Evolutionary conservation across 495 filamentous ascomycete species (phyloP), one percentile per base, ranked within the genome.

Genomic region (Neohortaea acidophila): DNA sequence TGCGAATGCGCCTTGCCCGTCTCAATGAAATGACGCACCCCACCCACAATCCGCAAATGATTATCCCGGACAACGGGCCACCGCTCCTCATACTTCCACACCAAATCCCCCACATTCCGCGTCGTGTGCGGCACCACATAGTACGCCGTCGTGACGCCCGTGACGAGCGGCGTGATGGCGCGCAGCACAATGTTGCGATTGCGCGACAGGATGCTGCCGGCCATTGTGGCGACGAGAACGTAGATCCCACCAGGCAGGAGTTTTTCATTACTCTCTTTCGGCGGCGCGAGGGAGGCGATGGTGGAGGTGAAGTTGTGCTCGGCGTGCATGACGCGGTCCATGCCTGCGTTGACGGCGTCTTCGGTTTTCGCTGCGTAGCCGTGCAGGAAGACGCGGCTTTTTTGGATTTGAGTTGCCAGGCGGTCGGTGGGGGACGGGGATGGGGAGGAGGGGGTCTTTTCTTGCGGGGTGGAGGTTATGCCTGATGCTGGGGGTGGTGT

Each of bases 191-290:
- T 65, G 48, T 79, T 82, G 29, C 87, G 73, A 64, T 91, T 89
- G 36, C 89, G 72, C 30, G 80, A 69, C 21, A 92, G 62, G 53
- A 97, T 94, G 48, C 73, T 80, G 46, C 86, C 86, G 21, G 86
- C 79, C 84, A 97, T 93, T 43, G 81, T 74, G 9, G 84, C 72
- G 2, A 97, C 84, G 11, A 93, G 72, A 24, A 93, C 83, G 62
- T 94, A 94, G 44, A 94, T 68, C 25, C 73, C 59, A 4, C 85
- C 84, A 19, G 89, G 89, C 54, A 92, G 71, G 12, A 96, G 66
- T 48, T 72, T 72, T 62, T 97, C 89, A 45, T 77, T 75, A 34
- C 72, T 77, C 54, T 84, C 77, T 41, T 75, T 73, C 9, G 84
- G 66, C 17, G 89, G 89, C 24, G 84, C 85, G 8, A 97, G 73